A percentile compares a stretch with the other conserved stretches of the same genome.
These are phyloP conservation scores for Nematodospora anomalae DNA, from an alignment of 1,139 yeast genomes.

Conservation along the genomic window DNA sequence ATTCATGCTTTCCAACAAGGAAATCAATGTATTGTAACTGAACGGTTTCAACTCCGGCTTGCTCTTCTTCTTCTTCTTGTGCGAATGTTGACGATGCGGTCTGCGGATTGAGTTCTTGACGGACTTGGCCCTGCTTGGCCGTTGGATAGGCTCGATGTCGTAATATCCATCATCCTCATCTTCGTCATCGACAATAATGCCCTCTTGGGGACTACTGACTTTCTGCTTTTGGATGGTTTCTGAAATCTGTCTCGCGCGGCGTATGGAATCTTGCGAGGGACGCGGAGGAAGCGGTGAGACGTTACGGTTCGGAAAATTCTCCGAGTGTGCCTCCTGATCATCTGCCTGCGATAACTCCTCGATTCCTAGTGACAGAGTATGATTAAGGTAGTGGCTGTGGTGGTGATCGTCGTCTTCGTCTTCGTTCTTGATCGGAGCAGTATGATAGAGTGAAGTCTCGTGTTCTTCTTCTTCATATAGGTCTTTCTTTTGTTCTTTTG, in stretches of 20 bases:
- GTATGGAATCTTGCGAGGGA: slow-evolving; percentile 33
- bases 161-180: slow-evolving; percentile 35
- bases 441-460: slow-evolving; percentile 1
- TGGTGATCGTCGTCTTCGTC: slow-evolving; percentile 1
- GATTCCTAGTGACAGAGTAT: too few species aligned
- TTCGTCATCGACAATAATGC: slow-evolving; percentile 1
- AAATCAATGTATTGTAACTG: slow-evolving; percentile 57
- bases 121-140: slow-evolving; percentile 34
- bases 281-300: slow-evolving; percentile 33
- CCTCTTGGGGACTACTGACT: background rate
- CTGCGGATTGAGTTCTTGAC: slow-evolving; percentile 34
- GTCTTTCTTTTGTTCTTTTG: slow-evolving; percentile 5
- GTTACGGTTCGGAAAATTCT: background rate
- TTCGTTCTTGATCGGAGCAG: slow-evolving; percentile 1
- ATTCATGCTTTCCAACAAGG: slow-evolving; percentile 60
- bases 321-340: background rate
- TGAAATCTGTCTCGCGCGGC: slow-evolving; percentile 35
- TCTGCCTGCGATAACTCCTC: background rate
- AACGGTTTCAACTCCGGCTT: slow-evolving; percentile 44
- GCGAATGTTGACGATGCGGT: slow-evolving; percentile 13
- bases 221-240: slow-evolving; percentile 9
- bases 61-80: slow-evolving; percentile 14
- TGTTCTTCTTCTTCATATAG: background rate
- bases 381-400: too few species aligned
- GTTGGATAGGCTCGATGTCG: slow-evolving; percentile 39